These are phyloP conservation scores for Asparagopsis taxiformis DNA, from an alignment of 31 red algal species.

Conservation along the genomic window DNA sequence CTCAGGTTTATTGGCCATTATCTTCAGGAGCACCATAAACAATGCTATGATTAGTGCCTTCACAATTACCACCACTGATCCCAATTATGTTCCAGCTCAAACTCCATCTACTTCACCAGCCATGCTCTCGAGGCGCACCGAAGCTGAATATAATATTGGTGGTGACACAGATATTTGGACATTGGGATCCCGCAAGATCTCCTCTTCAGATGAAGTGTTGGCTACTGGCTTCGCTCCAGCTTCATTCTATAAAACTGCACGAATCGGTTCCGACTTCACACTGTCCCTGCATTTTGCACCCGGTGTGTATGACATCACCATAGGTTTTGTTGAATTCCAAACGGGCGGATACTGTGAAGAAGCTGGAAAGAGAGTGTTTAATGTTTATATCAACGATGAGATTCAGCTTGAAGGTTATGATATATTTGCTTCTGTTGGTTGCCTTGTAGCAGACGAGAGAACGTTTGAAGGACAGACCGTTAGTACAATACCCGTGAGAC, in stretches of 20 bases:
- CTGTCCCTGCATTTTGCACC: slow-evolving; percentile 45
- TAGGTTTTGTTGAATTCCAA: slow-evolving; percentile 56
- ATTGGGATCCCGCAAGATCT: too few relatives aligned
- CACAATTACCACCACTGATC: slow-evolving; percentile 31
- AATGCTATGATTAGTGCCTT: slow-evolving; percentile 70
- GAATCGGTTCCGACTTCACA: slow-evolving; percentile 29
- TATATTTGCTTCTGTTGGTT: slow-evolving; percentile 45
- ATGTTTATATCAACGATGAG: slow-evolving; percentile 46
- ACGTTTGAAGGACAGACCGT: slow-evolving; percentile 8
- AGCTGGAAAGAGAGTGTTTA: slow-evolving; percentile 55
- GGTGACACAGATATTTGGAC: too few relatives aligned
- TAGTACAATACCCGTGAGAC: slow-evolving; percentile 3
- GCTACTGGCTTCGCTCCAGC: background rate
- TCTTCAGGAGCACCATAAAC: slow-evolving; percentile 20
- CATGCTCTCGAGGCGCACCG: too few relatives aligned
- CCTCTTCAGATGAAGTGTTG: too few relatives aligned
- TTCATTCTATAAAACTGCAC: background rate
- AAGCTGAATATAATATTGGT: too few relatives aligned
- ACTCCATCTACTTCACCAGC: too few relatives aligned
- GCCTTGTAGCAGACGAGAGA: too few relatives aligned
- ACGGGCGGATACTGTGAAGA: background rate
- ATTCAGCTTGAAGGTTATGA: slow-evolving; percentile 48
- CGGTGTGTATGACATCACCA: slow-evolving; percentile 54
- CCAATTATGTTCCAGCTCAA: too few relatives aligned
- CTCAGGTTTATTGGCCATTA: too few relatives aligned